These are phyloP conservation scores for Epichloe bromicola DNA, from an alignment of 2,329 filamentous ascomycete genomes.

Conservation along the genomic window DNA sequence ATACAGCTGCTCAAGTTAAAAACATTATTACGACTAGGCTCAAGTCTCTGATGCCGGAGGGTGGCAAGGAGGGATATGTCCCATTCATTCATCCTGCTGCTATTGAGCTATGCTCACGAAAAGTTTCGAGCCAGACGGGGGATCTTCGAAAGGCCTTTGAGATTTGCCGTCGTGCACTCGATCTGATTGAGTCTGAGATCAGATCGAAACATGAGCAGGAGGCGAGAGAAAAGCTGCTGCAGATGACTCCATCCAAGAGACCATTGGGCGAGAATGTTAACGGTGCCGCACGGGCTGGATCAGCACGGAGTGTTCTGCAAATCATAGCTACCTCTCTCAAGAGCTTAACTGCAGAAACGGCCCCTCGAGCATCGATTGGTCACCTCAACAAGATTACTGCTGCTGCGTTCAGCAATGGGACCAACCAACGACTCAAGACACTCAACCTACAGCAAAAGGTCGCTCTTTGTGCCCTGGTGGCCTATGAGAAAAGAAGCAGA, in stretches of 20 bases:
- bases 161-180: conserved; percentile 78
- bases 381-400: conserved; percentile 89
- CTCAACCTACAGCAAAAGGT: conserved; percentile 96
- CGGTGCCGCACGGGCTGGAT: conserved; percentile 25
- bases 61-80: conserved; percentile 44
- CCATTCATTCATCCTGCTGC: conserved; percentile 91
- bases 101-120: conserved; percentile 86
- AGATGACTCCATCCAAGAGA: conserved; percentile 57
- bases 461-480: conserved; percentile 75
- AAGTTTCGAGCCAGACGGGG: conserved; percentile 91
- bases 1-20: conserved; percentile 77
- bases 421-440: conserved; percentile 67
- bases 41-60: conserved; percentile 52
- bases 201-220: conserved; percentile 57
- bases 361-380: conserved; percentile 76
- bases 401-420: conserved; percentile 80
- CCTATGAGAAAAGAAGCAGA: conserved; percentile 66
- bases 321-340: conserved; percentile 42
- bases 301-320: conserved; percentile 31
- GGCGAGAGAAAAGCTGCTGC: conserved; percentile 40
- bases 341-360: conserved; percentile 58
- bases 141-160: conserved; percentile 93
- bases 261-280: conserved; percentile 75
- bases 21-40: conserved; percentile 76
- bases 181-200: conserved; percentile 78